Evolutionary conservation across 352 stramenopile genomes (phyloP).

Genomic region (Discostella stelligera): DNA sequence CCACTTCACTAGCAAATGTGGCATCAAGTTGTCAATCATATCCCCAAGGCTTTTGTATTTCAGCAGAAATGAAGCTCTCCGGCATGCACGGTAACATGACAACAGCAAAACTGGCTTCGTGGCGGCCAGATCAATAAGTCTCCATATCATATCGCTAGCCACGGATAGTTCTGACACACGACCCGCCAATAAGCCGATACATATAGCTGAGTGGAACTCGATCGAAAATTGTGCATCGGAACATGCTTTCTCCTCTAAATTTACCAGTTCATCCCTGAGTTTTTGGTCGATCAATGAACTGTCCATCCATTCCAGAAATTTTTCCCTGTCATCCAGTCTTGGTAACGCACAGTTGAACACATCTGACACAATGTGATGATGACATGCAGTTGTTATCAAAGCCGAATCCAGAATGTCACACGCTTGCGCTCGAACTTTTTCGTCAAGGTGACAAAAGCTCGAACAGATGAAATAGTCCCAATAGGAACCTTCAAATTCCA

Average conservation of each 20-base stretch:
- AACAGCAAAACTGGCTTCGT: constrained; percentile 33
- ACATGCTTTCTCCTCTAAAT: constrained; percentile 42
- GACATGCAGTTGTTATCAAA: constrained; percentile 44
- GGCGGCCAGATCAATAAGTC: constrained; percentile 49
- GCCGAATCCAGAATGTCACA: constrained; percentile 49
- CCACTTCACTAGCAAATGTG: constrained; percentile 58
- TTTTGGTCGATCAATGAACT: constrained; percentile 38
- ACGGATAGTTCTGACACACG: constrained; percentile 44
- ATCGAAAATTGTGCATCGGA: constrained; percentile 50
- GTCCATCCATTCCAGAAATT: constrained; percentile 50
- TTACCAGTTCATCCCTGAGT: constrained; percentile 48
- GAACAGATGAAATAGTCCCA: constrained; percentile 55
- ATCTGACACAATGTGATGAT: constrained; percentile 48
- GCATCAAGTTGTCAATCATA: constrained; percentile 50
- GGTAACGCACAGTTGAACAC: constrained; percentile 36
- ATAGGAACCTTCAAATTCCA: constrained; percentile 47
- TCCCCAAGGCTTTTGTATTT: constrained; percentile 43
- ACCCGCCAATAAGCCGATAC: constrained; percentile 57
- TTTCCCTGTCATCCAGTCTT: constrained; percentile 37
- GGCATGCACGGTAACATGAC: constrained; percentile 49
- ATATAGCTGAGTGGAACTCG: constrained; percentile 51
- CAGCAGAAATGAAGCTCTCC: constrained; percentile 53
- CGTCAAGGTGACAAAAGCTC: constrained; percentile 49
- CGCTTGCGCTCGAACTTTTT: constrained; percentile 48
- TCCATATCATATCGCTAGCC: constrained; percentile 53